These are phyloP conservation scores for Trifolium pratense DNA, from an alignment of 306 rosid genomes.

Conservation along the genomic window DNA sequence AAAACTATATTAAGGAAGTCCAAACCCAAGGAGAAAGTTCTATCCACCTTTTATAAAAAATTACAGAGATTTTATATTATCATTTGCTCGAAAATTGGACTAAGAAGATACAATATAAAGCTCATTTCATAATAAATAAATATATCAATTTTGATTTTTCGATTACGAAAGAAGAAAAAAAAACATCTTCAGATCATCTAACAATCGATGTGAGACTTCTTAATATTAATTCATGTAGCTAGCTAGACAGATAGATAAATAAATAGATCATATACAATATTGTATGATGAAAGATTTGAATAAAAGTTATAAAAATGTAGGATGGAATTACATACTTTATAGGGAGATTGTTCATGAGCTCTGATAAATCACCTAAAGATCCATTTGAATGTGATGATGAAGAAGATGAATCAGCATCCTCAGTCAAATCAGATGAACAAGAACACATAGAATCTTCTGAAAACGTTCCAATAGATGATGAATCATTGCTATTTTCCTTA, in stretches of 20 bases:
- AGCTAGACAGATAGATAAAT: neutral
- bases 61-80: no score
- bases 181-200: no score
- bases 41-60: no score
- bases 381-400: constrained; percentile 61
- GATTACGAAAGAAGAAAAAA: neutral
- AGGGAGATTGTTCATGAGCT: constrained; percentile 84
- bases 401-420: constrained; percentile 64
- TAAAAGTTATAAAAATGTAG: neutral
- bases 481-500: constrained; percentile 50
- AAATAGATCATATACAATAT: neutral
- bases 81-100: no score
- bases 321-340: constrained; percentile 60
- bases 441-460: constrained; percentile 56
- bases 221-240: neutral
- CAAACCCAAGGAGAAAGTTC: no score
- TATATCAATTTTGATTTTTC: neutral
- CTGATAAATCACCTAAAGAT: constrained; percentile 72
- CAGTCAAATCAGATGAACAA: constrained; percentile 65
- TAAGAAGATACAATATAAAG: no score
- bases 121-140: neutral
- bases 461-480: constrained; percentile 55
- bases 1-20: no score
- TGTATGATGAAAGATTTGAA: neutral
- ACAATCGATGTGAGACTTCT: no score